These are phyloP conservation scores for Annulohypoxylon nitens DNA, from an alignment of 495 filamentous ascomycete species.

Conservation along the genomic window DNA sequence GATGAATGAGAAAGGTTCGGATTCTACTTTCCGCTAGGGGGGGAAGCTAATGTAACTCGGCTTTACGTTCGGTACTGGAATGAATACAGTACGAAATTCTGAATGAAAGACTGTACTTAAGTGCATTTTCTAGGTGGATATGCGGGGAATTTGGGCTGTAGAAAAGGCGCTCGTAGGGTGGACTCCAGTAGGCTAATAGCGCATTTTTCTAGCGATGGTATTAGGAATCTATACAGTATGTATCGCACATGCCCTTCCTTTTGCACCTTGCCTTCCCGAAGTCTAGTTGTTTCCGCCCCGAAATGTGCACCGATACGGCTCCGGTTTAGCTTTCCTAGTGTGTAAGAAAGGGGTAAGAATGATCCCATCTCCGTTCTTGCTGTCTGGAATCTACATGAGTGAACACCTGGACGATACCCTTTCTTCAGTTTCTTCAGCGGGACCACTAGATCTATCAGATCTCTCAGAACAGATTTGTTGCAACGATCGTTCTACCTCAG, in stretches of 20 bases:
- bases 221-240: too few species aligned
- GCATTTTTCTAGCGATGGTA: too few species aligned
- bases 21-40: not conserved
- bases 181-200: too few species aligned
- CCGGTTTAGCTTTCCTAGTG: not conserved
- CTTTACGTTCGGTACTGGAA: not conserved
- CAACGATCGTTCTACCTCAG: not conserved
- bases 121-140: not conserved
- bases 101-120: not conserved
- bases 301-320: not conserved
- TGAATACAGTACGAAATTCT: not conserved
- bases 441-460: too few species aligned
- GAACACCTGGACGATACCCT: too few species aligned
- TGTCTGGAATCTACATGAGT: not conserved
- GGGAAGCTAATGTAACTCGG: not conserved
- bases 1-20: not conserved
- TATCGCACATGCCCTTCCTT: too few species aligned
- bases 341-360: not conserved
- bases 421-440: too few species aligned
- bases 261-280: not conserved
- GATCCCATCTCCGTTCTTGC: not conserved
- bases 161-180: too few species aligned
- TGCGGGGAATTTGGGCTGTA: too few species aligned
- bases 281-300: not conserved
- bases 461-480: too few species aligned